Conservation (phyloP, 192 early-diverging fungal genomes). For the Spizellomyces sp. region DNA sequence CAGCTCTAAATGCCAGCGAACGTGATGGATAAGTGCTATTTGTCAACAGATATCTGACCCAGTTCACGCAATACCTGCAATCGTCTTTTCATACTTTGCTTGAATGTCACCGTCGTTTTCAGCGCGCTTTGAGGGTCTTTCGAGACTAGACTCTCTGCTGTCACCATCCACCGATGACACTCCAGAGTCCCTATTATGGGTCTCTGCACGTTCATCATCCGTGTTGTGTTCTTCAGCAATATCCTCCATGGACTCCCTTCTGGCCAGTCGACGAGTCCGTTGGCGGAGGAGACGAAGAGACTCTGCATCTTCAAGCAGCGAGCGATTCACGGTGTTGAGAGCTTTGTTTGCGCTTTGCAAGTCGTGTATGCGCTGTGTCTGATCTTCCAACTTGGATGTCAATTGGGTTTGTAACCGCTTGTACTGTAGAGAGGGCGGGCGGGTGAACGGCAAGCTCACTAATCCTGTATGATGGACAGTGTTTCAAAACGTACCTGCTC, state of each 20-base stretch:
- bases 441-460: not conserved
- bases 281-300: constrained; percentile 1
- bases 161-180: not conserved
- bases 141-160: not conserved
- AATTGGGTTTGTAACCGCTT: constrained; percentile 2
- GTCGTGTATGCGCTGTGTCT: not conserved
- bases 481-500: constrained; percentile 6
- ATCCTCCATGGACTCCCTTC: not conserved
- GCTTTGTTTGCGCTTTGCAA: constrained; percentile 10
- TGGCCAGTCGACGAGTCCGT: too few relatives aligned
- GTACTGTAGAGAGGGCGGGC: not conserved
- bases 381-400: constrained; percentile 1
- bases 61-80: too few relatives aligned
- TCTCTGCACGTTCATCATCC: not conserved
- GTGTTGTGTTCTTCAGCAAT: not conserved
- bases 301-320: constrained; percentile 20
- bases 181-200: not conserved
- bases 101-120: too few relatives aligned
- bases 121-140: too few relatives aligned
- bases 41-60: not conserved
- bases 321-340: constrained; percentile 14
- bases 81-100: too few relatives aligned
- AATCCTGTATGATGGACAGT: not conserved
- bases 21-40: not conserved
- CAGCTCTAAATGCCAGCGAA: not conserved